A percentile compares a stretch with the other conserved stretches of the same genome.
These are phyloP conservation scores for Discostella stelligeroides DNA, from an alignment of 108 stramenopile genomes.

Conservation along the genomic window DNA sequence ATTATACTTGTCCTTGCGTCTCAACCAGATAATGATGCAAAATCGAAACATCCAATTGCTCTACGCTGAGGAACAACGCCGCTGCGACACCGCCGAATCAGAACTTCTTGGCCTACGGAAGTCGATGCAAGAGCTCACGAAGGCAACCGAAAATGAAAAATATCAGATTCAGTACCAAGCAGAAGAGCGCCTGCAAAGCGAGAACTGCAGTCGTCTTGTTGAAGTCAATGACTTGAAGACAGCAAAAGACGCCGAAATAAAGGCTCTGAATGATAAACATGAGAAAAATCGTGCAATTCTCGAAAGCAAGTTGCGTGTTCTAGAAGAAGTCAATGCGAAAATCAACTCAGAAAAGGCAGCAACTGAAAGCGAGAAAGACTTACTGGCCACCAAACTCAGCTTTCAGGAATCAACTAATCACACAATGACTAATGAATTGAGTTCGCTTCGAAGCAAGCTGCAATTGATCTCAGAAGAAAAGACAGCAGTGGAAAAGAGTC, in stretches of 20 bases:
- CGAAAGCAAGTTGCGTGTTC: slow-evolving; percentile 36
- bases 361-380: slow-evolving; percentile 41
- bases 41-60: slow-evolving; percentile 12
- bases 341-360: slow-evolving; percentile 27
- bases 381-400: slow-evolving; percentile 27
- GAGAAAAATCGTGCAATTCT: slow-evolving; percentile 21
- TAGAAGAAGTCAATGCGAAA: slow-evolving; percentile 43
- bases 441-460: slow-evolving; percentile 25
- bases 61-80: slow-evolving; percentile 23
- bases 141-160: slow-evolving; percentile 40
- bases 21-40: slow-evolving; percentile 46
- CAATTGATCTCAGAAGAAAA: slow-evolving; percentile 35
- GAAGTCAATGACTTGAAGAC: slow-evolving; percentile 40
- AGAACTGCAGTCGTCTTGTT: slow-evolving; percentile 19
- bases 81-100: slow-evolving; percentile 36
- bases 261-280: slow-evolving; percentile 29
- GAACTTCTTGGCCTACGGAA: slow-evolving; percentile 32
- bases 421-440: slow-evolving; percentile 39
- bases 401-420: slow-evolving; percentile 44
- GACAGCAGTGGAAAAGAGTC: slow-evolving; percentile 34
- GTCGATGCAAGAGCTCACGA: slow-evolving; percentile 34
- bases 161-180: slow-evolving; percentile 27
- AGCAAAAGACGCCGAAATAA: slow-evolving; percentile 47
- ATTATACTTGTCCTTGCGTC: slow-evolving; percentile 46
- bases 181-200: slow-evolving; percentile 40